Conservation (phyloP, 2,329 filamentous ascomycete species). For the Diaporthe helianthi region DNA sequence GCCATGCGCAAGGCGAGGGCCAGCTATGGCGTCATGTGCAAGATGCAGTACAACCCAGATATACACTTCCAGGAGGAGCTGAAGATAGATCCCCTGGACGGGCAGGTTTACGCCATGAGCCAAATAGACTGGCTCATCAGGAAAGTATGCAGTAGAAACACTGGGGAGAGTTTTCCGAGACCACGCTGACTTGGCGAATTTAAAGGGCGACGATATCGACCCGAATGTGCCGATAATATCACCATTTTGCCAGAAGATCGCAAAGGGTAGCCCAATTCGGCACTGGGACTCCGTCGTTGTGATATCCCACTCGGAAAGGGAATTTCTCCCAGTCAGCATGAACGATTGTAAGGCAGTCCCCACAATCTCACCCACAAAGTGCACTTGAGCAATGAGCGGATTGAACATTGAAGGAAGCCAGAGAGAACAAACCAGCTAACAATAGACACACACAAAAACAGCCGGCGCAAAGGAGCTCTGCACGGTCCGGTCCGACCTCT, state of each 20-base stretch:
- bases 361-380: no score
- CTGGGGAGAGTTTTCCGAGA: no score
- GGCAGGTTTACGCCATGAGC: constrained; percentile 48
- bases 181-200: constrained; percentile 2
- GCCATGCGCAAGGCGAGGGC: constrained; percentile 49
- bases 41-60: constrained; percentile 46
- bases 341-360: constrained; percentile 44
- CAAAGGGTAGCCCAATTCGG: constrained; percentile 43
- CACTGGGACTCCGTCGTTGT: constrained; percentile 49
- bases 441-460: constrained; percentile 32
- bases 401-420: no score
- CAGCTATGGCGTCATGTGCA: constrained; percentile 52
- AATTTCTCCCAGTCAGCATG: constrained; percentile 46
- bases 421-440: background rate
- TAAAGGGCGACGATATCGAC: constrained; percentile 49
- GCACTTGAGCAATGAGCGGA: no score
- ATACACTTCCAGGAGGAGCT: constrained; percentile 47
- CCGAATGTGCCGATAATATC: constrained; percentile 46
- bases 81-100: constrained; percentile 44
- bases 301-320: constrained; percentile 47
- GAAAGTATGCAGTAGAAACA: constrained; percentile 40
- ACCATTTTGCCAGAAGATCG: constrained; percentile 45
- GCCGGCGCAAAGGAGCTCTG: constrained; percentile 49
- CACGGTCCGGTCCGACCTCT: constrained; percentile 49
- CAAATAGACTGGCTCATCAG: constrained; percentile 53